phyloP scores from a whole-genome alignment of 2,329 filamentous ascomycete genomes.

The Rhynchosporium graminicola region DNA sequence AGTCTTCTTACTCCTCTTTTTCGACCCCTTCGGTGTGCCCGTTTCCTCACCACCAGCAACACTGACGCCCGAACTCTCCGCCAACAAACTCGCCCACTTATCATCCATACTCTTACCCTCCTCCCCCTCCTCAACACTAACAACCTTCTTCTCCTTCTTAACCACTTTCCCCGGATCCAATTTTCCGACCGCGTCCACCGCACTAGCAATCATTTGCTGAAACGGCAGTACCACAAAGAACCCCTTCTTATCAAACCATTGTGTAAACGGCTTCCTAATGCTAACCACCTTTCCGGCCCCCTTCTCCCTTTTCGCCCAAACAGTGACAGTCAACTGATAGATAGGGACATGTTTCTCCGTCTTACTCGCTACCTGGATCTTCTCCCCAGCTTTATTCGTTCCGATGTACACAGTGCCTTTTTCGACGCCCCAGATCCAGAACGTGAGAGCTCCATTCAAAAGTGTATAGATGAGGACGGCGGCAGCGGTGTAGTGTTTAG shows the following conservation, averaged over 20 bases:
- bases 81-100: slow-evolving; percentile 38
- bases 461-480: slow-evolving; percentile 80
- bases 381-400: slow-evolving; percentile 60
- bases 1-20: slow-evolving; percentile 39
- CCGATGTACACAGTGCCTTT: slow-evolving; percentile 81
- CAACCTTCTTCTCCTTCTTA: slow-evolving; percentile 32
- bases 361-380: slow-evolving; percentile 72
- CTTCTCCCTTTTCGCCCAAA: slow-evolving; percentile 40
- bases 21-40: slow-evolving; percentile 27
- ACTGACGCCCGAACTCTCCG: slow-evolving; percentile 35
- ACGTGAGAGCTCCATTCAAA: slow-evolving; percentile 75
- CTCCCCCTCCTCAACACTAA: slow-evolving; percentile 22
- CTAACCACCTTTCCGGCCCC: slow-evolving; percentile 17
- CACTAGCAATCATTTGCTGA: slow-evolving; percentile 73
- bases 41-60: slow-evolving; percentile 24
- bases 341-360: slow-evolving; percentile 78
- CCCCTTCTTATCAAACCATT: slow-evolving; percentile 75
- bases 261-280: slow-evolving; percentile 65
- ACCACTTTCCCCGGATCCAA: slow-evolving; percentile 63
- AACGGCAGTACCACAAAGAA: slow-evolving; percentile 75
- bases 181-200: slow-evolving; percentile 64
- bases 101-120: slow-evolving; percentile 36
- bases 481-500: slow-evolving; percentile 76
- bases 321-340: slow-evolving; percentile 72
- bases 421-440: slow-evolving; percentile 85